A percentile compares a stretch with the other conserved stretches of the same genome.
phyloP scores from a whole-genome alignment of 148 eudicot genomes.

The Rhododendron williamsianum region DNA sequence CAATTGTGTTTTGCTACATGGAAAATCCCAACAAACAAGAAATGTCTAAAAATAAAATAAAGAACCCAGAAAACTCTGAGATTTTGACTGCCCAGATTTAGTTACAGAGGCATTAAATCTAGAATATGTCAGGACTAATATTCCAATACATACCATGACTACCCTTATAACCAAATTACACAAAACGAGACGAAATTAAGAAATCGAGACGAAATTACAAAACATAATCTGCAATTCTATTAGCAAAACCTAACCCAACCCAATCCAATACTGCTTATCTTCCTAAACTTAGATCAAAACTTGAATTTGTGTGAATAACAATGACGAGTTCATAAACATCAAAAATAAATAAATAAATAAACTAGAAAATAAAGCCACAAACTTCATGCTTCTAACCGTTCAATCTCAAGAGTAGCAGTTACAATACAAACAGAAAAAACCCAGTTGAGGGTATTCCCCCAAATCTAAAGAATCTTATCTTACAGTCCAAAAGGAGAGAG shows the following conservation, averaged over 20 bases:
- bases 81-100: background rate
- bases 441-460: background rate
- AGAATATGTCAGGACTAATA: background rate
- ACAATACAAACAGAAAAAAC: background rate
- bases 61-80: background rate
- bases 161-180: background rate
- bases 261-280: background rate
- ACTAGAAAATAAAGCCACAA: background rate
- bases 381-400: background rate
- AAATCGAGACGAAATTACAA: background rate
- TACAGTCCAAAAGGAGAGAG: background rate
- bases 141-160: background rate
- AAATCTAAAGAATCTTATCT: slow-evolving; percentile 14
- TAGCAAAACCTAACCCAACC: background rate
- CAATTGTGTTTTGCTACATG: background rate
- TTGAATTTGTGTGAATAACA: background rate
- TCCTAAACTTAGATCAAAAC: background rate
- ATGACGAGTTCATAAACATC: background rate
- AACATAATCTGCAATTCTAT: background rate
- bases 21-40: background rate
- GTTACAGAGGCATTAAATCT: background rate
- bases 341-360: background rate
- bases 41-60: background rate
- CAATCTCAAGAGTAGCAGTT: background rate
- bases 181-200: background rate